A percentile compares a stretch with the other conserved stretches of the same genome.
Conservation (phyloP, 2,329 filamentous ascomycete species). For the Rhexocercosporidium sp. region DNA sequence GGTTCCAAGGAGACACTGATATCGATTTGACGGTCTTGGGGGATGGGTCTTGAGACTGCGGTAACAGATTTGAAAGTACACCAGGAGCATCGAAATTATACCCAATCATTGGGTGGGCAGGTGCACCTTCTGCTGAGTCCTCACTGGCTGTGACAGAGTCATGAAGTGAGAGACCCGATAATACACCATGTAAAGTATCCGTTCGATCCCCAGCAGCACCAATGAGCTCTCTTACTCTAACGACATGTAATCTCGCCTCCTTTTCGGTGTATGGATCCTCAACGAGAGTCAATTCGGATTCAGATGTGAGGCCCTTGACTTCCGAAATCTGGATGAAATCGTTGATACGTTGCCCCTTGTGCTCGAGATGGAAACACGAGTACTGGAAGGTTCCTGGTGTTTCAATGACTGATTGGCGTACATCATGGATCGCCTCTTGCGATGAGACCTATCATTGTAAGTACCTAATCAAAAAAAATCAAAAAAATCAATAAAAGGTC, state of each 20-base stretch:
- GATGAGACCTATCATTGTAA: slow-evolving; percentile 71
- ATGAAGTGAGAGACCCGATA: slow-evolving; percentile 84
- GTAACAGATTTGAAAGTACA: slow-evolving; percentile 73
- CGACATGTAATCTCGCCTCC: slow-evolving; percentile 92
- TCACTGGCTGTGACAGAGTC: slow-evolving; percentile 65
- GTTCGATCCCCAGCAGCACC: slow-evolving; percentile 89
- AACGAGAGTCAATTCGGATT: slow-evolving; percentile 80
- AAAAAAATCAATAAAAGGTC: slow-evolving; percentile 42
- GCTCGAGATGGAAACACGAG: slow-evolving; percentile 97
- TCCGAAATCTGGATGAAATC: slow-evolving; percentile 94
- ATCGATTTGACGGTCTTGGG: slow-evolving; percentile 93
- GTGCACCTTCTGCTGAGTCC: slow-evolving; percentile 44
- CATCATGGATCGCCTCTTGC: slow-evolving; percentile 96
- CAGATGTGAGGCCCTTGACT: slow-evolving; percentile 76
- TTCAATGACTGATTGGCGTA: slow-evolving; percentile 95
- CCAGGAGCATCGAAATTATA: slow-evolving; percentile 79
- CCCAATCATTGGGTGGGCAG: slow-evolving; percentile 64
- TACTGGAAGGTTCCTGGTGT: slow-evolving; percentile 92
- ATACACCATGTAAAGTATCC: slow-evolving; percentile 84
- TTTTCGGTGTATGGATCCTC: slow-evolving; percentile 99
- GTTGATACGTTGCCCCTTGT: slow-evolving; percentile 87
- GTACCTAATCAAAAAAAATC: too few species aligned
- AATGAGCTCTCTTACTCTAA: slow-evolving; percentile 89
- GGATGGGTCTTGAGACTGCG: slow-evolving; percentile 66
- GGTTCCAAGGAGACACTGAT: slow-evolving; percentile 92